Percentiles rank a stretch among this genome's conserved stretches.
These are phyloP conservation scores for Coemansia sp. DNA, from an alignment of 192 early-diverging fungal genomes.

Conservation along the genomic window DNA sequence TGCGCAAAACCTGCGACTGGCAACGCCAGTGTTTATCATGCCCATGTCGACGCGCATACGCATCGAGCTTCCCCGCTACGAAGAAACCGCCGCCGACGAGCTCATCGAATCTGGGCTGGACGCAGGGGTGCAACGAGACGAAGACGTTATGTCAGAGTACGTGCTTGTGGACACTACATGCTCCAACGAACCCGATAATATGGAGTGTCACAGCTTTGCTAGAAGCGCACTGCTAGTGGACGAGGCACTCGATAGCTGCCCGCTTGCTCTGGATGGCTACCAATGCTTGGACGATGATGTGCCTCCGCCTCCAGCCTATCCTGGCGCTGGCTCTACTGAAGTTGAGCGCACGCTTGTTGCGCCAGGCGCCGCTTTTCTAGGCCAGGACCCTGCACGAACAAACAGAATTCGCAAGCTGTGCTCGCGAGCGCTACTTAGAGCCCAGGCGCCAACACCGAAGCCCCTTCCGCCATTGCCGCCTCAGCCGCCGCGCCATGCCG, in stretches of 20 bases:
- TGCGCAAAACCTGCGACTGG: conserved; percentile 43
- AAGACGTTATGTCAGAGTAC: conserved; percentile 41
- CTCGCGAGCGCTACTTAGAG: conserved; percentile 24
- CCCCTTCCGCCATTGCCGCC: neutral
- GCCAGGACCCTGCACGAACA: neutral
- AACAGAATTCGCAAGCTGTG: conserved; percentile 14
- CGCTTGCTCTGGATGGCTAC: conserved; percentile 35
- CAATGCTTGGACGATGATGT: conserved; percentile 17
- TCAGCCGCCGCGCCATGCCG: neutral
- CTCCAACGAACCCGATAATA: neutral
- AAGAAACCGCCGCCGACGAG: conserved; percentile 25
- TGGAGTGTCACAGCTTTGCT: neutral
- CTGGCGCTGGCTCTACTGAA: conserved; percentile 11
- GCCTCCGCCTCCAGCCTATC: conserved; percentile 37
- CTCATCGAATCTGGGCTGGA: conserved; percentile 34
- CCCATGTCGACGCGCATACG: conserved; percentile 25
- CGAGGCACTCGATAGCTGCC: conserved; percentile 15
- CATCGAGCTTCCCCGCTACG: conserved; percentile 44
- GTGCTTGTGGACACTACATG: conserved; percentile 36
- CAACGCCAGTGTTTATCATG: conserved; percentile 46
- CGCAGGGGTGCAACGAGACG: conserved; percentile 23
- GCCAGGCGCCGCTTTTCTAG: neutral
- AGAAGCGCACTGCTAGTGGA: neutral
- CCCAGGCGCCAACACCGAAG: neutral
- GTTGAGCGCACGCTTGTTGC: conserved; percentile 38